Base-by-base conservation (phyloP, 164 flowering plant genomes). In the Stephania japonica region DNA sequence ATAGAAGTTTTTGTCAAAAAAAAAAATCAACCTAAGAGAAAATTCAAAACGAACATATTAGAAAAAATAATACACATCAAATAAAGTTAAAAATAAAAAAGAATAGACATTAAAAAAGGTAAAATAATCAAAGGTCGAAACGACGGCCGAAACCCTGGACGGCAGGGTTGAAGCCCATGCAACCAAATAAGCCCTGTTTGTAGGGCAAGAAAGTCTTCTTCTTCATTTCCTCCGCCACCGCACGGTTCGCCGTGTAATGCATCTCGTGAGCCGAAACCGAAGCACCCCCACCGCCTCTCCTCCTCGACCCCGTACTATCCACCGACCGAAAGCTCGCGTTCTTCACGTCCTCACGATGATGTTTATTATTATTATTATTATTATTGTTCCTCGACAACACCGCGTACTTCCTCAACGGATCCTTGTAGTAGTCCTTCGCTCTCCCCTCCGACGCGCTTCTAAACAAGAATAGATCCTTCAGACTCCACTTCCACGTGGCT, bases 361-460 rank as follows among this genome's bases (percentile, higher is more conserved):
- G 73, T 26, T 71, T 32, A 32, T 71, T n/a, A n/a, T n/a, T n/a
- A n/a, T n/a, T n/a, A n/a, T n/a, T n/a, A n/a, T n/a, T n/a, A n/a
- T n/a, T n/a, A n/a, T n/a, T n/a, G n/a, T n/a, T 83, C 80, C 75
- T 87, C 73, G 80, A 68, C 66, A 81, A 1, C 53, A 65, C 42
- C 25, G 88, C 42, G 78, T 84, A 88, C 76, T 87, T 94, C 77
- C 85, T 89, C 27, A 91, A 69, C 0, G 90, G 87, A 66, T 95
- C 91, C 74, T 85, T 92, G 19, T 32, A 32, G 38, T 32, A 32
- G 38, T 84, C 91, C 0, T 85, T 65, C 4, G 93, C 89, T 19
- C 93, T 74, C 9, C 99, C 99, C 73, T 93, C 99, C 3, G 99
- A 96, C 53, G 97, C 97, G 74, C 97, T 93, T 38, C 98, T 80